Percentiles rank a stretch among this genome's conserved stretches.
These are phyloP conservation scores for Candolleomyces eurysporus DNA, from an alignment of 768 basidiomycete genomes.

Conservation along the genomic window DNA sequence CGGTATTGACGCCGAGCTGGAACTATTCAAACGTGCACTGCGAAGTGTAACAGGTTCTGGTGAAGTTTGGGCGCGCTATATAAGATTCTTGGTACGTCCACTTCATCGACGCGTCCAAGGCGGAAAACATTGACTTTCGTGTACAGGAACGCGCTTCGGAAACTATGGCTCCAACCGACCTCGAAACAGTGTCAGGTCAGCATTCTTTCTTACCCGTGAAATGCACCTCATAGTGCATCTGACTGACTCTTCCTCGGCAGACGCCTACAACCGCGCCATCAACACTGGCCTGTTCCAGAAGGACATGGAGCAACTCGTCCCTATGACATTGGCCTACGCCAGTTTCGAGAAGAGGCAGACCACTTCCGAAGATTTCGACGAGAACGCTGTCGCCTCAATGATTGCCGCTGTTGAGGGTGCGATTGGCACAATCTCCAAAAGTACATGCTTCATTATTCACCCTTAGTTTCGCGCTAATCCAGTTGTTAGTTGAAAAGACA, in stretches of 20 bases:
- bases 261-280: constrained; percentile 57
- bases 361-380: constrained; percentile 44
- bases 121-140: background rate
- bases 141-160: constrained; percentile 43
- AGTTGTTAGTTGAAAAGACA: constrained; percentile 46
- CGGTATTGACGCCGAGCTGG: constrained; percentile 39
- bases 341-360: constrained; percentile 59
- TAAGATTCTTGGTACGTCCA: constrained; percentile 58
- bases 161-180: constrained; percentile 27
- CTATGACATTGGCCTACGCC: constrained; percentile 61
- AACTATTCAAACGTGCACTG: constrained; percentile 53
- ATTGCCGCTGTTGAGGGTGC: constrained; percentile 63
- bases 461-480: no score
- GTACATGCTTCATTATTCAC: constrained; percentile 30
- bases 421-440: constrained; percentile 56
- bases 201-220: background rate
- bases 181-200: constrained; percentile 18
- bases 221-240: no score
- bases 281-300: constrained; percentile 50
- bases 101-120: background rate
- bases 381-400: constrained; percentile 49
- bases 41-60: constrained; percentile 77
- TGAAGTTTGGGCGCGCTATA: constrained; percentile 76
- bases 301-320: constrained; percentile 64
- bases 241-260: constrained; percentile 31